Evolutionary conservation across 1,139 yeast species (phyloP).

Genomic region (Spathaspora sp.): DNA sequence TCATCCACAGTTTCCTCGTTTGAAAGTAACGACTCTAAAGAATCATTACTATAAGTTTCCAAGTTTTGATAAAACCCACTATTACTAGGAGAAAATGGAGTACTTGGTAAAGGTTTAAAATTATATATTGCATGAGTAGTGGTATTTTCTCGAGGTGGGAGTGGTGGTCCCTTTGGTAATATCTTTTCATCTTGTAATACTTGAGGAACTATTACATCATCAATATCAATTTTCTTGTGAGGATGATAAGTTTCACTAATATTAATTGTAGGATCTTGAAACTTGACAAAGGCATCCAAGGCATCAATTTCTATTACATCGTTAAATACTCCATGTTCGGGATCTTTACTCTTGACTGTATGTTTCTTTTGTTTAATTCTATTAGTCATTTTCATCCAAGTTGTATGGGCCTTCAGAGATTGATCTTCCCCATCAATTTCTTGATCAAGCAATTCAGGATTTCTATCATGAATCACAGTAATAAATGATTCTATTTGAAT

Average conservation of each 20-base stretch:
- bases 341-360: constrained; percentile 28
- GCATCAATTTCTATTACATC: constrained; percentile 36
- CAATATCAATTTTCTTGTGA: constrained; percentile 18
- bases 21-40: constrained; percentile 20
- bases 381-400: constrained; percentile 28
- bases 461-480: constrained; percentile 26
- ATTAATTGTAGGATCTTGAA: constrained; percentile 27
- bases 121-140: constrained; percentile 9
- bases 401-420: constrained; percentile 22
- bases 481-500: constrained; percentile 40
- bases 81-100: constrained; percentile 7
- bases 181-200: not conserved
- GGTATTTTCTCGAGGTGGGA: constrained; percentile 33
- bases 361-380: constrained; percentile 25
- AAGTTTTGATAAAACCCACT: constrained; percentile 13
- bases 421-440: constrained; percentile 33
- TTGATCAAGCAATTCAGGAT: constrained; percentile 30
- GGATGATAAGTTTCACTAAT: constrained; percentile 34
- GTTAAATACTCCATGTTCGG: constrained; percentile 31
- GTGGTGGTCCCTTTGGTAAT: constrained; percentile 15
- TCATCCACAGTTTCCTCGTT: constrained; percentile 19
- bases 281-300: constrained; percentile 29
- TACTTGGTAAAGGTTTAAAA: constrained; percentile 13
- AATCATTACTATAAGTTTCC: constrained; percentile 10
- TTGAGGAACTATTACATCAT: constrained; percentile 20